These are phyloP conservation scores for Protostelium mycophagum DNA, from an alignment of 78 protist genomes.

Conservation along the genomic window DNA sequence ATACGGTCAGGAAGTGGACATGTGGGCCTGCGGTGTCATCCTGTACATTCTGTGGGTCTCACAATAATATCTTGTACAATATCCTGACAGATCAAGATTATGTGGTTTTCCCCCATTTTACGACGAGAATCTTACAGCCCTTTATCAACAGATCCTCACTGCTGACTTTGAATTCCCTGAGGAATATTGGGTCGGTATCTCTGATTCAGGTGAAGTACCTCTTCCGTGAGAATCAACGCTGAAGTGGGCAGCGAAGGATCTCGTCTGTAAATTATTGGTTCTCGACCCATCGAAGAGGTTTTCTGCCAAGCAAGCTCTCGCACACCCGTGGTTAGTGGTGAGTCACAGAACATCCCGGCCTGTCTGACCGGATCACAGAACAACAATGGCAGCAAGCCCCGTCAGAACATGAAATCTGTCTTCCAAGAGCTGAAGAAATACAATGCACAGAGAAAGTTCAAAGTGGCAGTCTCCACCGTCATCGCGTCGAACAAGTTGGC, in stretches of 20 bases:
- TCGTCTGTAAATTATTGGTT: slow-evolving; percentile 22
- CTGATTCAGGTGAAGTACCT: background rate
- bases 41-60: slow-evolving; percentile 48
- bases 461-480: background rate
- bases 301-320: slow-evolving; percentile 34
- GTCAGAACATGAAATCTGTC: background rate
- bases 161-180: slow-evolving; percentile 43
- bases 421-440: background rate
- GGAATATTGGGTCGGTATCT: slow-evolving; percentile 39
- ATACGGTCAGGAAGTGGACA: slow-evolving; percentile 50
- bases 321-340: slow-evolving; percentile 26
- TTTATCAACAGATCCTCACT: slow-evolving; percentile 44
- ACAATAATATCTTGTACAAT: background rate
- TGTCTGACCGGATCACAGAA: background rate
- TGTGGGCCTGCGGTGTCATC: slow-evolving; percentile 73
- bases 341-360: background rate
- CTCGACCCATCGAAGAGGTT: slow-evolving; percentile 42
- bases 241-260: slow-evolving; percentile 10
- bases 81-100: background rate
- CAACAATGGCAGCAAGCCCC: background rate
- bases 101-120: slow-evolving; percentile 64
- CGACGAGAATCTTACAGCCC: slow-evolving; percentile 29
- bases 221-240: background rate
- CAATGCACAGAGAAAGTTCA: background rate
- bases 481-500: background rate